Conservation (phyloP, 345 rosid genomes). For the Camelina neglecta region DNA sequence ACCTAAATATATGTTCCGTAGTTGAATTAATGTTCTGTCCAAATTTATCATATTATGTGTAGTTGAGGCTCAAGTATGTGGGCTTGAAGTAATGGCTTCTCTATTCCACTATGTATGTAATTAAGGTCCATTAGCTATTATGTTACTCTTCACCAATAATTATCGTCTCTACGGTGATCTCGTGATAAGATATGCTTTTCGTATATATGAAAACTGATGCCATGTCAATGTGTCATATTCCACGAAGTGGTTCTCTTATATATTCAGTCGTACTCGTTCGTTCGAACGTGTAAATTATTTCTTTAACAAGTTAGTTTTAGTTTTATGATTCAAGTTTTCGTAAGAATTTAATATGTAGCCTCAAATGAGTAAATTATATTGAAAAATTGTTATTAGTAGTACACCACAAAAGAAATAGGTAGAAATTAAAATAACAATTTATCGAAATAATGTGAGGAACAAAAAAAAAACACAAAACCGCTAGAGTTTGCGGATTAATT, state of each 20-base stretch:
- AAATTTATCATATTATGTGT: not conserved
- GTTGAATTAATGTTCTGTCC: not conserved
- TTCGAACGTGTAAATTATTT: not conserved
- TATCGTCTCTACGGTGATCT: not conserved
- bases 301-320: not conserved
- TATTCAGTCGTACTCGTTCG: conserved; percentile 1
- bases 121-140: not conserved
- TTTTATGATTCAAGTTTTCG: not conserved
- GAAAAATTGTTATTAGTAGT: not conserved
- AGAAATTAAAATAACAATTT: not conserved
- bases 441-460: not conserved
- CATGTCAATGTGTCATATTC: not conserved
- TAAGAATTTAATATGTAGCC: not conserved
- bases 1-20: not conserved
- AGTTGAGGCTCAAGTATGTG: not conserved
- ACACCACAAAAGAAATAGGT: not conserved
- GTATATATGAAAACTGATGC: not conserved
- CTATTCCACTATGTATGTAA: not conserved
- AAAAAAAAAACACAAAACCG: not conserved
- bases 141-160: not conserved
- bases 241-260: not conserved
- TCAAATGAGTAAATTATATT: not conserved
- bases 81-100: not conserved
- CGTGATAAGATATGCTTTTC: not conserved
- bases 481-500: not conserved